Conservation (phyloP, 768 basidiomycete genomes). For the Strobilomyces echinocephalus region DNA sequence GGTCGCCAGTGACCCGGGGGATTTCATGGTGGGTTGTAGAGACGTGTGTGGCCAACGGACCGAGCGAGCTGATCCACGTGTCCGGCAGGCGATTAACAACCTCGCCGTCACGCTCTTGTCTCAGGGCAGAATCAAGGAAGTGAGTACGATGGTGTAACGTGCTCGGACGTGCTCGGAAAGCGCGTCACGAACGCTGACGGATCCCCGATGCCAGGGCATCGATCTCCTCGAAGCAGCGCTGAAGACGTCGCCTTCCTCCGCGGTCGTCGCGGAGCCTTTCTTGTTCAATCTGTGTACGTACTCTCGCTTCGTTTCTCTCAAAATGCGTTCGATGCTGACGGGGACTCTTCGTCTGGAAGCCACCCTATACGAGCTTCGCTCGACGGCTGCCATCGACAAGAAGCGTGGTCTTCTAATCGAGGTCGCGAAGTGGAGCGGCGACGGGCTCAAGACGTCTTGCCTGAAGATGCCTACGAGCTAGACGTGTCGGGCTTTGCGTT, state of each 20-base stretch:
- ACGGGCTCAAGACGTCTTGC: slow-evolving; percentile 71
- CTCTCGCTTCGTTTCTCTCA: not conserved
- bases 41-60: not conserved
- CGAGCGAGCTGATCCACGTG: not conserved
- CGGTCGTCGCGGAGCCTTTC: slow-evolving; percentile 77
- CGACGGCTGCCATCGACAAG: slow-evolving; percentile 65
- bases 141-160: slow-evolving; percentile 20
- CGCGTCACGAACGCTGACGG: not conserved
- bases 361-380: slow-evolving; percentile 78
- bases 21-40: slow-evolving; percentile 44
- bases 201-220: slow-evolving; percentile 49
- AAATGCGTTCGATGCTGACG: not conserved
- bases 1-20: slow-evolving; percentile 51
- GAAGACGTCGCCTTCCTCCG: slow-evolving; percentile 58
- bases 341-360: slow-evolving; percentile 32
- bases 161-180: not conserved
- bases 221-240: slow-evolving; percentile 62
- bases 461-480: slow-evolving; percentile 71
- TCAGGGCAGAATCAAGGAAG: slow-evolving; percentile 71
- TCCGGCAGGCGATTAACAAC: slow-evolving; percentile 65
- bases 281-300: slow-evolving; percentile 77
- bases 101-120: slow-evolving; percentile 66
- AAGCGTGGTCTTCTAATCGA: slow-evolving; percentile 71
- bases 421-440: slow-evolving; percentile 83
- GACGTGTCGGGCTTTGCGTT: not conserved